phyloP scores from a whole-genome alignment of 495 filamentous ascomycete species.

The Haplographium delicatum region DNA sequence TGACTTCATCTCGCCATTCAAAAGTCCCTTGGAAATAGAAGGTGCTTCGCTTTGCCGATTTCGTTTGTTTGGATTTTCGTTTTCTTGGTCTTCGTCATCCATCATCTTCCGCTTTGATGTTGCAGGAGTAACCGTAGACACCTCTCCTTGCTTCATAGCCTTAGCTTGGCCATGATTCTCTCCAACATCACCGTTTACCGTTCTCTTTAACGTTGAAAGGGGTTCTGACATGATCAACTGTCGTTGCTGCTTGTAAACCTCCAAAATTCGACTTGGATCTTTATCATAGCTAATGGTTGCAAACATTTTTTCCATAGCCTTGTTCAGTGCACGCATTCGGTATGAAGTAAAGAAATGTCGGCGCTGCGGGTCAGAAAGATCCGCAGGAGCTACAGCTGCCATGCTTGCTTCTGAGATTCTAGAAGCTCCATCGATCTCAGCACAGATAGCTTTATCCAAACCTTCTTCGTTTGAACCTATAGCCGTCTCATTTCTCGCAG shows the following conservation, averaged over 20 bases:
- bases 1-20: not conserved
- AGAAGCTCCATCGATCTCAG: not conserved
- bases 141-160: not conserved
- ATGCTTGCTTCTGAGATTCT: constrained; percentile 11
- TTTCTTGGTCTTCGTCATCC: constrained; percentile 8
- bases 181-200: not conserved
- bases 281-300: not conserved
- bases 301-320: constrained; percentile 17
- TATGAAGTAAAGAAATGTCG: constrained; percentile 19
- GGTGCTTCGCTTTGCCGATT: not conserved
- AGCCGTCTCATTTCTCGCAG: not conserved
- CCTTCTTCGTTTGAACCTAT: not conserved
- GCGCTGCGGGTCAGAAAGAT: constrained; percentile 15
- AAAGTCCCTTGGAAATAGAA: not conserved
- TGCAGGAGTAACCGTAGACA: too few species aligned
- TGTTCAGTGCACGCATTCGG: constrained; percentile 24
- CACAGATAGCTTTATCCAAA: not conserved
- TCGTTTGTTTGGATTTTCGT: constrained; percentile 14
- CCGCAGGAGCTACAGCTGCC: constrained; percentile 11
- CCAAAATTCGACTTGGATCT: constrained; percentile 12
- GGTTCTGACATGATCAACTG: constrained; percentile 6
- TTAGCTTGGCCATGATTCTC: not conserved
- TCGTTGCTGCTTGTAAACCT: constrained; percentile 18
- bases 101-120: constrained; percentile 3
- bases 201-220: not conserved